These are phyloP conservation scores for Diaporthe eres DNA, from an alignment of 2,329 filamentous ascomycete genomes.

Conservation along the genomic window DNA sequence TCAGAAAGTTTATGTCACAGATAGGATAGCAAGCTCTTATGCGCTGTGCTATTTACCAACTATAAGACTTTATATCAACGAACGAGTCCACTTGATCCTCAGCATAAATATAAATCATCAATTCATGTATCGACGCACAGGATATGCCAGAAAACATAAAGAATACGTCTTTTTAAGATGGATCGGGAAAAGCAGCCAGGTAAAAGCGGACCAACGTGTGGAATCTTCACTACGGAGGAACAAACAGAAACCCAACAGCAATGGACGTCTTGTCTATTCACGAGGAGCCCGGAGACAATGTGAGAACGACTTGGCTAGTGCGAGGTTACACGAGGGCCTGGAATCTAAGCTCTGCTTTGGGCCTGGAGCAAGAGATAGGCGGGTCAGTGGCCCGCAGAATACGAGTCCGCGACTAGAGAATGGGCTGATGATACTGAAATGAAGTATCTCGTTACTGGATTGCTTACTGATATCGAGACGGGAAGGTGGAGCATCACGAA, in stretches of 20 bases:
- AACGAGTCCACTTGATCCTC: background rate
- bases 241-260: background rate
- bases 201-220: background rate
- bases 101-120: background rate
- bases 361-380: background rate
- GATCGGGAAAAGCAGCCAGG: background rate
- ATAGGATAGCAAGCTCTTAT: background rate
- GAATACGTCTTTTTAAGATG: background rate
- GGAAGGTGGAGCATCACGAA: background rate
- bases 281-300: background rate
- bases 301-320: background rate
- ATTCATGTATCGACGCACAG: background rate
- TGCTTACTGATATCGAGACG: background rate
- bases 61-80: too few relatives aligned
- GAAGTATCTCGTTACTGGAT: background rate
- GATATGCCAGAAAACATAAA: background rate
- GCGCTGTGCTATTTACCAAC: background rate
- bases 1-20: background rate
- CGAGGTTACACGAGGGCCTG: background rate
- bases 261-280: background rate
- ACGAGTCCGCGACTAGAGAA: background rate
- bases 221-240: background rate
- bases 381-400: background rate
- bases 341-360: background rate
- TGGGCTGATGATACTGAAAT: too few relatives aligned